Base-by-base conservation (phyloP, 2,329 filamentous ascomycete genomes). In the Paracamarosporium sp. region DNA sequence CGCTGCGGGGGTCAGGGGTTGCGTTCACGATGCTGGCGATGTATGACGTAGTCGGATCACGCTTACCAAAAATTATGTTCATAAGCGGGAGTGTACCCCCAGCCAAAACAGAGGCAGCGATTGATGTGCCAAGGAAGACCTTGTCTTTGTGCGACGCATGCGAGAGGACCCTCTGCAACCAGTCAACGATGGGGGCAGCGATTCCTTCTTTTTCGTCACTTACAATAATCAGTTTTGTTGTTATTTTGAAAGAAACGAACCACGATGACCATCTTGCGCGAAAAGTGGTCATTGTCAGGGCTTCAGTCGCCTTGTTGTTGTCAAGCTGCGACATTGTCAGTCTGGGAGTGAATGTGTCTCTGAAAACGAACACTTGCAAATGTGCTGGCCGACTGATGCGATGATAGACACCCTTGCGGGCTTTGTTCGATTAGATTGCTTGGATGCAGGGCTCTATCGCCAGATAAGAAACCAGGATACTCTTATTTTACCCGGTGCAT, bases 61-160 rank as follows among this genome's bases (percentile, higher is more conserved):
- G 22, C 30, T 48, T 43, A 60, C 85, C 85, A 68, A 87, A 86
- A 9, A 87, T 76, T 33, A 87, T 77, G 46, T 86, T 84, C 83
- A 87, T 86, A 28, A 86, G 65, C 0, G 83, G 84, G 0, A 84
- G 59, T 12, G 69, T 68, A 3, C 64, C 63, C 11, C 67, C 67
- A 45, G 67, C 58, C 35, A 59, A 61, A 22, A 66, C 35, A 24
- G 66, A 70, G 12, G 68, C 57, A 12, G 66, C 8, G 9, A 60
- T 41, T 17, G 68, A 66, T 45, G 44, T 50, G 5, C 56, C 20
- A 28, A 70, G 54, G 20, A 62, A 60, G 17, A 54, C 17, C 28
- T 61, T 56, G 54, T 69, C 66, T 40, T 24, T 51, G 15, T 22
- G 24, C 13, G 65, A 55, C 15, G 68, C 52, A 22, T 66, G 66